Base-by-base conservation (phyloP, 2,329 filamentous ascomycete genomes). In the Septoria petroselini region DNA sequence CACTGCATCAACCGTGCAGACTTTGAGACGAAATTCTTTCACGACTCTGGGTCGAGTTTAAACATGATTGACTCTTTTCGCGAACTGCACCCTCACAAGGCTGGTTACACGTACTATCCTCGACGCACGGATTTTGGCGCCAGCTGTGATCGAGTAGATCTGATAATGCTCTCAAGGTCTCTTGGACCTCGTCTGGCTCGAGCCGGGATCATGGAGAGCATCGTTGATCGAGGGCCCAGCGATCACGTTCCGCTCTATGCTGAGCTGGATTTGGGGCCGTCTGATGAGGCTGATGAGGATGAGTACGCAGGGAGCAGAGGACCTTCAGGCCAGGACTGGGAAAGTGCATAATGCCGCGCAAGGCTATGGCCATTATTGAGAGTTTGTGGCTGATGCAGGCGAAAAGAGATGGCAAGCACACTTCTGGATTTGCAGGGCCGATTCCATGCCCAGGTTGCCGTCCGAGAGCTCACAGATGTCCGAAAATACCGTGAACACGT, bases 81-180 rank as follows among this genome's bases (percentile, higher is more conserved):
- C n/a, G 61, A 70, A 12, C 54, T 76, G 30, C 66, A 18, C 53
- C 70, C 68, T 0, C 54, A 66, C 2, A 64, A 70, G 59, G 68
- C 63, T 51, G 70, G 68, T 19, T 80, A 77, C 62, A 79, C 74
- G 2, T 81, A 78, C 52, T 73, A 74, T 58, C 69, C 76, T 0
- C 47, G 55, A 11, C 64, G 61, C 1, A 65, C 60, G 35, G 46
- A 65, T 3, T 80, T 76, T 70, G 77, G 76, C 1, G 62, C 59
- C 6, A 79, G 74, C 48, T 78, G 76, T 60, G 77, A 81, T 65
- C 64, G 76, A 23, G 76, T 80, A 1, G 77, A 81, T 58, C 66
- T 77, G 60, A 70, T 78, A 17, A 62, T 81, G 48, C 68, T 70
- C 14, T 78, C 73, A 3, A 65, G 55, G 41, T 52, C 39, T 1